A percentile compares a stretch with the other conserved stretches of the same genome.
These are phyloP conservation scores for Cocos nucifera DNA, from an alignment of 176 grass and related monocot species.

Conservation along the genomic window DNA sequence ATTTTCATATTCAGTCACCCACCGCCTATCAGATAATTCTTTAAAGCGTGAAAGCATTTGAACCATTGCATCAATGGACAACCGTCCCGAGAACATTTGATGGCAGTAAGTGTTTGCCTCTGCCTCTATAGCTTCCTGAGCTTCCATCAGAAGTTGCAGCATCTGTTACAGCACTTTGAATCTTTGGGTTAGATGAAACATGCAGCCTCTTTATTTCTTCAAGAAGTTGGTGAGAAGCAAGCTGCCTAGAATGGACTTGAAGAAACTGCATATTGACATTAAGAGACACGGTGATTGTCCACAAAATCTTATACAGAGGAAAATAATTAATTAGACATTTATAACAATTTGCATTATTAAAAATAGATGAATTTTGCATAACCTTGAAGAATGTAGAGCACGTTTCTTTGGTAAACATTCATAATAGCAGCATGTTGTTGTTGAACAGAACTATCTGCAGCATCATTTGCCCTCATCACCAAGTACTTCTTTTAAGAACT, in stretches of 20 bases:
- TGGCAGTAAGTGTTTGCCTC: conserved; percentile 77
- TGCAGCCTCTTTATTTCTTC: conserved; percentile 76
- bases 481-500: conserved; percentile 66
- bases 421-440: conserved; percentile 29
- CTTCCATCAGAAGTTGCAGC: conserved; percentile 34
- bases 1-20: not conserved
- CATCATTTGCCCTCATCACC: conserved; percentile 28
- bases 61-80: conserved; percentile 72
- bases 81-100: conserved; percentile 85
- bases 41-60: conserved; percentile 88
- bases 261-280: conserved; percentile 42
- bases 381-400: conserved; percentile 75
- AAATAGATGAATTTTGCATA: not conserved
- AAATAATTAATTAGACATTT: no score
- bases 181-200: conserved; percentile 40
- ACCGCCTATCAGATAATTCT: conserved; percentile 81
- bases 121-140: conserved; percentile 53
- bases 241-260: conserved; percentile 50
- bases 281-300: no score
- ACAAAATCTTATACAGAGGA: no score
- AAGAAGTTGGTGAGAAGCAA: conserved; percentile 44
- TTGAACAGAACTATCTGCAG: conserved; percentile 28
- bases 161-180: conserved; percentile 29
- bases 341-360: no score
- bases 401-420: conserved; percentile 50